Conservation (phyloP, 2,329 filamentous ascomycete genomes). For the Fusarium staphyleae region DNA sequence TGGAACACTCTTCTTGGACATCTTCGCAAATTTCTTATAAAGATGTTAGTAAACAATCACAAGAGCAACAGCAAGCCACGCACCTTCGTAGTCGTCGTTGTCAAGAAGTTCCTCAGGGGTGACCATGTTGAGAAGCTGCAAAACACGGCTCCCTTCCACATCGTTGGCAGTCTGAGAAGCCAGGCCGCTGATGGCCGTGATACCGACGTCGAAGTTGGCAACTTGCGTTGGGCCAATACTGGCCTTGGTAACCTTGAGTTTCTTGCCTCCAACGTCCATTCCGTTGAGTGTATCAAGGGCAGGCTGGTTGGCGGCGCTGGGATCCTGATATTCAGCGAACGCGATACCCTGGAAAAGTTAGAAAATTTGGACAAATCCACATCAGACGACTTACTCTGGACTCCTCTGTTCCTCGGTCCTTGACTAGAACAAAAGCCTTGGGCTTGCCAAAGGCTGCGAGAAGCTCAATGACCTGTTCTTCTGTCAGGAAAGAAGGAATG, state of each 20-base stretch:
- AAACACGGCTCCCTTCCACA: constrained; percentile 79
- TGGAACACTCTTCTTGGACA: constrained; percentile 88
- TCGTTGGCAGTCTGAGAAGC: constrained; percentile 85
- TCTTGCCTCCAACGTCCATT: constrained; percentile 89
- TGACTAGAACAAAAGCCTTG: constrained; percentile 89
- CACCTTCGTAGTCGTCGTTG: constrained; percentile 93
- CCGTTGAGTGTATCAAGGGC: constrained; percentile 91
- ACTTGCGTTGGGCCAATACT: constrained; percentile 96
- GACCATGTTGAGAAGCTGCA: constrained; percentile 98
- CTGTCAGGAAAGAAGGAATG: constrained; percentile 84
- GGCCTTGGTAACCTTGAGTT: constrained; percentile 84
- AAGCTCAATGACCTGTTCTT: constrained; percentile 91
- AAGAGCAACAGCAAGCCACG: constrained; percentile 29
- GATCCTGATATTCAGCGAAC: constrained; percentile 92
- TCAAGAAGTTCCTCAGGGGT: constrained; percentile 94
- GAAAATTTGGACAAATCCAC: constrained; percentile 6
- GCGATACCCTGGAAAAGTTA: constrained; percentile 76
- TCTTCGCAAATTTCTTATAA: constrained; percentile 91
- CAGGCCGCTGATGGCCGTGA: constrained; percentile 97
- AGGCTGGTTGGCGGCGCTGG: constrained; percentile 73
- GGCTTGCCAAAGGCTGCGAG: constrained; percentile 90
- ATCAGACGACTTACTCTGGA: constrained; percentile 72
- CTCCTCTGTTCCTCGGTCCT: constrained; percentile 84
- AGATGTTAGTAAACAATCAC: constrained; percentile 45
- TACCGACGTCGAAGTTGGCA: constrained; percentile 89